Evolutionary conservation across 768 basidiomycete genomes (phyloP).

Genomic region (Lactarius hengduanensis): DNA sequence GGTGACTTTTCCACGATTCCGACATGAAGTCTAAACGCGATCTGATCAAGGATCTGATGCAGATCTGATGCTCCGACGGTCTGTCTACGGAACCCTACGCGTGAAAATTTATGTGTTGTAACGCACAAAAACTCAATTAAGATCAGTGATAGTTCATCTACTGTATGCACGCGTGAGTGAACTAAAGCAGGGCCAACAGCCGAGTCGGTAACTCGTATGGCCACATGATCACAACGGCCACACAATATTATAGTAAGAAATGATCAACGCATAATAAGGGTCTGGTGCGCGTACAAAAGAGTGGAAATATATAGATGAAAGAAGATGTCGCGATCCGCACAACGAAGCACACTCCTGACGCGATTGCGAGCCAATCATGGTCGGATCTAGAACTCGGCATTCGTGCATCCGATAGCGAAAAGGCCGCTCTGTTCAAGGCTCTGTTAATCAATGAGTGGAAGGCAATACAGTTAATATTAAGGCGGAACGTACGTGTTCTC

Average conservation of each 20-base stretch:
- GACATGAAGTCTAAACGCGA: background rate
- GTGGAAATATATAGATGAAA: slow-evolving; percentile 7
- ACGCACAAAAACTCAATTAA: background rate
- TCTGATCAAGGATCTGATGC: no score
- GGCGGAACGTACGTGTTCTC: background rate
- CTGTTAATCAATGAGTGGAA: background rate
- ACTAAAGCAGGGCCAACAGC: background rate
- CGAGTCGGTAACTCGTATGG: background rate
- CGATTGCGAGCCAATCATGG: background rate
- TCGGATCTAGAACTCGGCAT: no score
- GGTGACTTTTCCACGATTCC: background rate
- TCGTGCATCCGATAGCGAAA: background rate
- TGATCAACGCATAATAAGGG: background rate
- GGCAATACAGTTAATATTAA: background rate
- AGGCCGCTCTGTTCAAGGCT: background rate
- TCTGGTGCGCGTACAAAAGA: slow-evolving; percentile 13
- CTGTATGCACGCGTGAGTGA: background rate
- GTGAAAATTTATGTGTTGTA: background rate
- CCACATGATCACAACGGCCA: background rate
- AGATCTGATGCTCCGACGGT: no score
- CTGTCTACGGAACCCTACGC: background rate
- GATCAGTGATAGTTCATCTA: background rate
- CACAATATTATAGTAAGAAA: background rate
- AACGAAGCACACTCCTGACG: background rate
- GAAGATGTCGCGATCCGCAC: slow-evolving; percentile 4